phyloP scores from a whole-genome alignment of 441 rosid species.

The Adansonia rubrostipa region DNA sequence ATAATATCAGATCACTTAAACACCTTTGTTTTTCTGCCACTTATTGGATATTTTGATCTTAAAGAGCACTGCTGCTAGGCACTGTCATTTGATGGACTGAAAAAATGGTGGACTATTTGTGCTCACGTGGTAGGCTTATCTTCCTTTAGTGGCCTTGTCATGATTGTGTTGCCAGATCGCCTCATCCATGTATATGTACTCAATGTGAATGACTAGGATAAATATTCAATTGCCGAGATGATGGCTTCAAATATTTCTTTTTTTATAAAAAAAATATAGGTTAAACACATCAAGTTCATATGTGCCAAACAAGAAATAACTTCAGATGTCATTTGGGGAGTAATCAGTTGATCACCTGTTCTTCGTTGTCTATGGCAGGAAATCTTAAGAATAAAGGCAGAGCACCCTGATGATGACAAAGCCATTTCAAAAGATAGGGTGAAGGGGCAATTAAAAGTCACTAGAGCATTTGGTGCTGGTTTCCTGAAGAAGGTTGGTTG shows the following conservation, averaged over 20 bases:
- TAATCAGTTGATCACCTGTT: constrained; percentile 7
- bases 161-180: constrained; percentile 2
- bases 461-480: constrained; percentile 93
- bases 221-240: not conserved
- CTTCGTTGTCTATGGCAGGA: constrained; percentile 59
- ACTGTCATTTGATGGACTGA: constrained; percentile 14
- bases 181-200: not conserved
- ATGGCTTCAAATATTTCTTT: constrained; percentile 7
- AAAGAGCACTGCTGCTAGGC: constrained; percentile 17
- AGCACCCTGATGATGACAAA: constrained; percentile 84
- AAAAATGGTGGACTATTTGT: constrained; percentile 6
- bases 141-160: not conserved
- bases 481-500: constrained; percentile 83
- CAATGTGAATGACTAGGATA: constrained; percentile 6
- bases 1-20: constrained; percentile 7
- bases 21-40: not conserved
- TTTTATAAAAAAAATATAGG: too few relatives aligned
- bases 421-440: constrained; percentile 84
- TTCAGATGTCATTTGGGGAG: constrained; percentile 13
- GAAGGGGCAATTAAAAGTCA: constrained; percentile 90
- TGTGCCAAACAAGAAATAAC: not conserved
- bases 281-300: not conserved
- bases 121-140: not conserved
- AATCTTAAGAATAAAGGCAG: constrained; percentile 72
- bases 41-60: constrained; percentile 19